Percentiles rank a stretch among this genome's conserved stretches.
Conservation (phyloP, 768 basidiomycete genomes). For the Leccinellum luteum region DNA sequence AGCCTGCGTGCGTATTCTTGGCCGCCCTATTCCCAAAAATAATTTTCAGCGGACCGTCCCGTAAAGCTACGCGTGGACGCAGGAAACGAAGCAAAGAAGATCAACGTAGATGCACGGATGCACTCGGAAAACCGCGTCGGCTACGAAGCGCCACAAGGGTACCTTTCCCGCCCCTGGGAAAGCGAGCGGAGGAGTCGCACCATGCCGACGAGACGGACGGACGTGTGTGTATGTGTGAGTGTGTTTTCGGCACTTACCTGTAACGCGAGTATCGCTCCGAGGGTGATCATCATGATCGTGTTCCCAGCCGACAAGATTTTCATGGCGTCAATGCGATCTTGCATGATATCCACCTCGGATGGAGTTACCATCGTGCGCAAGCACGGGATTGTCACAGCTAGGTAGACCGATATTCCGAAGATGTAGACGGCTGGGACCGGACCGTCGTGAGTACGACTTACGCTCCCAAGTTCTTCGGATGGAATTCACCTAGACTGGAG, state of each 20-base stretch:
- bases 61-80: conserved; percentile 5
- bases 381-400: conserved; percentile 76
- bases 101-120: not conserved
- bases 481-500: conserved; percentile 66
- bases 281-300: conserved; percentile 70
- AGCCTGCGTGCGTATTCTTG: conserved; percentile 77
- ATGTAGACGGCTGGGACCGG: conserved; percentile 62
- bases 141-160: conserved; percentile 8
- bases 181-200: conserved; percentile 4
- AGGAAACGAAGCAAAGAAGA: conserved; percentile 11
- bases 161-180: conserved; percentile 9
- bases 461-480: not conserved
- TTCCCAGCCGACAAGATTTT: conserved; percentile 84
- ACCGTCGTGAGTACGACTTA: conserved; percentile 17
- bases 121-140: conserved; percentile 7
- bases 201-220: not conserved
- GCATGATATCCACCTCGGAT: conserved; percentile 49
- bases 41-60: conserved; percentile 5
- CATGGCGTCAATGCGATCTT: conserved; percentile 75
- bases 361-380: conserved; percentile 75
- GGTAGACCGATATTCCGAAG: conserved; percentile 75
- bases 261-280: conserved; percentile 62
- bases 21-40: conserved; percentile 55
- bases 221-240: not conserved
- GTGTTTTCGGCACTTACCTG: conserved; percentile 52